Percentiles rank a stretch among this genome's conserved stretches.
These are phyloP conservation scores for Jimgerdemannia flammicorona DNA, from an alignment of 192 early-diverging fungal genomes.

Conservation along the genomic window DNA sequence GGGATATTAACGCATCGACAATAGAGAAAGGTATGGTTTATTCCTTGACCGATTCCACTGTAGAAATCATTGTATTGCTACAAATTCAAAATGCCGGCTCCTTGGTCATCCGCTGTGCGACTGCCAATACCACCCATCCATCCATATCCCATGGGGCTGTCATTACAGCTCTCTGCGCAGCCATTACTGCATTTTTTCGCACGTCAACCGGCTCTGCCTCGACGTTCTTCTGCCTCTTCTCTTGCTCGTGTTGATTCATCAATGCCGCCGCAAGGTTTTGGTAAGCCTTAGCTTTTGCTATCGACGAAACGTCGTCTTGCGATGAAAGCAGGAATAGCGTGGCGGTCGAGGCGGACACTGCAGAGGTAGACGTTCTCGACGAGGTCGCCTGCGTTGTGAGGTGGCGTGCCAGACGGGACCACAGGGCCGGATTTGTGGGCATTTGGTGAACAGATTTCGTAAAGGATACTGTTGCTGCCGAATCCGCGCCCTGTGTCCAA, in stretches of 20 bases:
- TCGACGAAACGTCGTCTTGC: slow-evolving; percentile 20
- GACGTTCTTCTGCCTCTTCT: slow-evolving; percentile 12
- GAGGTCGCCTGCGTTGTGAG: slow-evolving; percentile 10
- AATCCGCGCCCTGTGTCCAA: slow-evolving; percentile 11
- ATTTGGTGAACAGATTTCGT: slow-evolving; percentile 38
- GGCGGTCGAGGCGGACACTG: slow-evolving; percentile 32
- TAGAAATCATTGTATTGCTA: neutral
- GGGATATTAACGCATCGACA: neutral
- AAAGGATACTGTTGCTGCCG: slow-evolving; percentile 25
- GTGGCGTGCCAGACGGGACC: slow-evolving; percentile 37
- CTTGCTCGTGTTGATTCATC: slow-evolving; percentile 30
- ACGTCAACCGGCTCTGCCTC: slow-evolving; percentile 8
- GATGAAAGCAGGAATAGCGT: slow-evolving; percentile 17
- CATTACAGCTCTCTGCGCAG: slow-evolving; percentile 38
- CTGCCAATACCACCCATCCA: slow-evolving; percentile 39
- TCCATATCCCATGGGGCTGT: slow-evolving; percentile 40
- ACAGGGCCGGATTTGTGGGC: slow-evolving; percentile 32
- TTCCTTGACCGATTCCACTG: neutral
- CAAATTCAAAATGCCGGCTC: neutral
- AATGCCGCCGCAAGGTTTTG: slow-evolving; percentile 31
- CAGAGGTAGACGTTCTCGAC: neutral
- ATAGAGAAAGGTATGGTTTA: neutral
- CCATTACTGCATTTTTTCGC: slow-evolving; percentile 7
- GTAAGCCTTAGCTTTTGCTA: slow-evolving; percentile 31
- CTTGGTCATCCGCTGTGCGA: slow-evolving; percentile 5